Percentiles rank a stretch among this genome's conserved stretches.
These are phyloP conservation scores for Coemansia sp. DNA, from an alignment of 192 early-diverging fungal species.

Conservation along the genomic window DNA sequence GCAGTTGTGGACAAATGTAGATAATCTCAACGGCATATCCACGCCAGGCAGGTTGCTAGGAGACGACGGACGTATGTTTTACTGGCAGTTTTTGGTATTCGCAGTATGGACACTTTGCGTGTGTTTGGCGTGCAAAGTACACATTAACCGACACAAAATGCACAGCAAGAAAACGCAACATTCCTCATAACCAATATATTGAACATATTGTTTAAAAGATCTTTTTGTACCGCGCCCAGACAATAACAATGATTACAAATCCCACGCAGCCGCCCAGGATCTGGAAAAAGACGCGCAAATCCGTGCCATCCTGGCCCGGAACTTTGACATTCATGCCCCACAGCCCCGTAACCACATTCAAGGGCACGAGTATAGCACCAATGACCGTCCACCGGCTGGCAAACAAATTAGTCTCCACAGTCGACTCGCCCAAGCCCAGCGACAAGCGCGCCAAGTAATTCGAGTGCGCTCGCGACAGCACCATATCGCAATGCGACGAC, in stretches of 20 bases:
- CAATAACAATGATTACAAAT: conserved; percentile 37
- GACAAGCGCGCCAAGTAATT: conserved; percentile 72
- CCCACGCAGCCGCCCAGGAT: conserved; percentile 35
- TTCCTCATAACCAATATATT: background rate
- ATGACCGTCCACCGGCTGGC: conserved; percentile 83
- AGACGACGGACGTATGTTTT: conserved; percentile 8
- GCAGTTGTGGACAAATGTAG: conserved; percentile 28
- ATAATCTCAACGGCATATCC: conserved; percentile 30
- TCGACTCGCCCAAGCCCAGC: conserved; percentile 64
- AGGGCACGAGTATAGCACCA: conserved; percentile 83
- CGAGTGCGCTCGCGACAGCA: conserved; percentile 67
- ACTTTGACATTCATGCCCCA: conserved; percentile 61
- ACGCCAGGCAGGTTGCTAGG: conserved; percentile 15
- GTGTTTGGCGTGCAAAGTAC: background rate
- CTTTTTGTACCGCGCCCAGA: conserved; percentile 39
- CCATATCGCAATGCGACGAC: conserved; percentile 70
- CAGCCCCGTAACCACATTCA: conserved; percentile 82
- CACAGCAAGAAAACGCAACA: background rate
- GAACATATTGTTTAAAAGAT: conserved; percentile 21
- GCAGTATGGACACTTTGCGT: background rate
- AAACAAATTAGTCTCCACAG: conserved; percentile 78
- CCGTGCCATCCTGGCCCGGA: conserved; percentile 30
- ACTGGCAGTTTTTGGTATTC: conserved; percentile 15
- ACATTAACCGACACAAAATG: background rate
- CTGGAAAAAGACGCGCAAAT: conserved; percentile 26